Evolutionary conservation across 2,329 filamentous ascomycete genomes (phyloP), one percentile per base, ranked within the genome.

Genomic region (Seiridium cupressi): DNA sequence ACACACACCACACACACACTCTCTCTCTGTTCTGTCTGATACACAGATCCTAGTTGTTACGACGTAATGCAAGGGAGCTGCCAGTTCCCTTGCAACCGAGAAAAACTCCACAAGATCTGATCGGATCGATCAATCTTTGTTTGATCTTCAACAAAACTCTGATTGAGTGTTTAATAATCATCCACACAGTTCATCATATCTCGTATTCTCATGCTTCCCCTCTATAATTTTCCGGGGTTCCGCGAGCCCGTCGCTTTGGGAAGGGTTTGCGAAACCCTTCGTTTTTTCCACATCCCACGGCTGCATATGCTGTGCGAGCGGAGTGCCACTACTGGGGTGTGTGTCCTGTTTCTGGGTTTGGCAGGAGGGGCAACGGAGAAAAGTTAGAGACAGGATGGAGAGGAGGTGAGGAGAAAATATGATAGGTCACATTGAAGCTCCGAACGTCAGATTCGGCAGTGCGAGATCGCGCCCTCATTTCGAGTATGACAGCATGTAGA

Each of bases 181-280:
- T 7, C 38, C 7, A 8, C 38, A 8, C 7, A 42, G 38, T 42
- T 7, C 13, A 42, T 42, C 38, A 42, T 42, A 42, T 42, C 38
- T 42, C 38, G 18, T 26, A 42, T 13, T 42, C 13, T 42, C 2
- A 2, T 26, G 38, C 38, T 42, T 13, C 13, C 7, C 38, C 13
- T 42, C 7, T 7, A 42, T 7, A 42, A 13, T 42, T 42, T 13
- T 42, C 38, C 38, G 38, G 38, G 18, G 18, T 26, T 13, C 38
- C 38, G 7, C 26, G 47, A 42, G 44, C 18, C 57, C 57, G 48
- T 46, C 34, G 38, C 18, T 10, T 36, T 54, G 57, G 57, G 48
- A 51, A 59, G 34, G 57, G 47, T 26, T 54, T 53, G 57, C 48
- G 57, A 54, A 34, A 53, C 51, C 32, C 51, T 36, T 42, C 38